phyloP scores from a whole-genome alignment of 768 basidiomycete species.

The Auricularia sp. region DNA sequence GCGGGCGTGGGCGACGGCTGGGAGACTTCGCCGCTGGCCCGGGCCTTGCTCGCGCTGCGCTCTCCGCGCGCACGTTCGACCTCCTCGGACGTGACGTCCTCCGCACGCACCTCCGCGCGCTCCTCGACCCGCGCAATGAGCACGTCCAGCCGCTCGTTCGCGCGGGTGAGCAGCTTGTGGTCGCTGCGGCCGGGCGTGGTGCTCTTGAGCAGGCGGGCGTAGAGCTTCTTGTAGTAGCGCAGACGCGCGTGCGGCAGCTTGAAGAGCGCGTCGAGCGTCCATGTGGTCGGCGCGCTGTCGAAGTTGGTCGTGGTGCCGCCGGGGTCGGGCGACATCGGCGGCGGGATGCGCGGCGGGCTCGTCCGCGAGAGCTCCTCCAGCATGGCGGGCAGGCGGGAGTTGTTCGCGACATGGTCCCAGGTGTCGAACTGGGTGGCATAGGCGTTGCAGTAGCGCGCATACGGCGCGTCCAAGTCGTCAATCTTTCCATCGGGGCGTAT shows the following conservation, averaged over 20 bases:
- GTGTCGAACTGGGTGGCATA: slow-evolving; percentile 71
- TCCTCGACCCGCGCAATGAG: slow-evolving; percentile 61
- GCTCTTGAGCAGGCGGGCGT: slow-evolving; percentile 74
- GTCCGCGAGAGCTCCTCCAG: slow-evolving; percentile 59
- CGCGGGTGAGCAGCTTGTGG: slow-evolving; percentile 67
- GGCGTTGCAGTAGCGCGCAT: slow-evolving; percentile 66
- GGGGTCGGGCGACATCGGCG: slow-evolving; percentile 27
- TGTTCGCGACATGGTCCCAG: slow-evolving; percentile 73
- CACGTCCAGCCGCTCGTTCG: slow-evolving; percentile 68
- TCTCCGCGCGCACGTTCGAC: not conserved
- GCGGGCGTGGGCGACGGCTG: not conserved
- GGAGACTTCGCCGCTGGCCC: not conserved
- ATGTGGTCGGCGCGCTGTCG: slow-evolving; percentile 28
- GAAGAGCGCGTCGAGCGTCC: slow-evolving; percentile 87
- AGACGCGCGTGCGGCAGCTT: slow-evolving; percentile 74
- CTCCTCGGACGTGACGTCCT: not conserved
- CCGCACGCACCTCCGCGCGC: slow-evolving; percentile 21
- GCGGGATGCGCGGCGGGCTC: slow-evolving; percentile 46
- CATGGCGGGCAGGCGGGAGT: slow-evolving; percentile 57
- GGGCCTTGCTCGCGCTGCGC: not conserved
- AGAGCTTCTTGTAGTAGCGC: slow-evolving; percentile 87
- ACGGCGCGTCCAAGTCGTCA: slow-evolving; percentile 81
- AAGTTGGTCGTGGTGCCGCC: slow-evolving; percentile 6
- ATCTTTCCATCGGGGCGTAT: slow-evolving; percentile 42
- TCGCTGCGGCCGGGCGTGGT: slow-evolving; percentile 82